Evolutionary conservation across 2,329 filamentous ascomycete species (phyloP), one percentile per base, ranked within the genome.

Genomic region (Alternaria viburni): DNA sequence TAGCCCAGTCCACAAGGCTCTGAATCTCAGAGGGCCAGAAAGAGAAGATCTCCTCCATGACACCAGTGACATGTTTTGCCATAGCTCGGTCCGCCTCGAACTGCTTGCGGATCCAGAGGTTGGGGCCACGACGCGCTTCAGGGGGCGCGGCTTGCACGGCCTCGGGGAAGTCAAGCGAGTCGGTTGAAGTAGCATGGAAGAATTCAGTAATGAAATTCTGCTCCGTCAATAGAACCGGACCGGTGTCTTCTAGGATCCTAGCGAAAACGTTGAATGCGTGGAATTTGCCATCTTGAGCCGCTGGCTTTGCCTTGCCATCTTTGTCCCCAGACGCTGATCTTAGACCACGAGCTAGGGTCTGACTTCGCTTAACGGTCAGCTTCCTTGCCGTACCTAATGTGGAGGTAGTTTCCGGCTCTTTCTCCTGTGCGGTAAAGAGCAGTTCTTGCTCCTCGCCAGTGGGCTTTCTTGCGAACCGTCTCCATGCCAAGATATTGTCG

Each of bases 161-260:
- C 68, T 98, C 96, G 1, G 91, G 86, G 75, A 97, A 98, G 75
- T 97, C 94, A 15, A 87, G 81, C 36, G 89, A 90, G 72, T 93
- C 90, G 26, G 95, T 85, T 2, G 93, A 96, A n/a, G 91, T 92
- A 25, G 96, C 89, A 72, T 98, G 95, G 86, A 98, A 98, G 79
- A 97, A 96, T 71, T 97, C 93, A n/a, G 97, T 90, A 52, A 97
- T 85, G 76, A 98, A 99, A 77, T 97, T 98, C 78, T 99, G 95
- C 81, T 99, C 96, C 78, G 95, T 94, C 70, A 93, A 90, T 62
- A 97, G 89, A 59, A 97, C 86, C 6, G 91, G 92, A 47, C 94
- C 83, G 67, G 96, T 88, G 73, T 97, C 93, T 61, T 96, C 91
- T 65, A 97, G 82, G 12, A 93, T 89, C 41, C 89, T 90, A 0